phyloP scores from a whole-genome alignment of 257 asterid genomes.

The Petrea volubilis region DNA sequence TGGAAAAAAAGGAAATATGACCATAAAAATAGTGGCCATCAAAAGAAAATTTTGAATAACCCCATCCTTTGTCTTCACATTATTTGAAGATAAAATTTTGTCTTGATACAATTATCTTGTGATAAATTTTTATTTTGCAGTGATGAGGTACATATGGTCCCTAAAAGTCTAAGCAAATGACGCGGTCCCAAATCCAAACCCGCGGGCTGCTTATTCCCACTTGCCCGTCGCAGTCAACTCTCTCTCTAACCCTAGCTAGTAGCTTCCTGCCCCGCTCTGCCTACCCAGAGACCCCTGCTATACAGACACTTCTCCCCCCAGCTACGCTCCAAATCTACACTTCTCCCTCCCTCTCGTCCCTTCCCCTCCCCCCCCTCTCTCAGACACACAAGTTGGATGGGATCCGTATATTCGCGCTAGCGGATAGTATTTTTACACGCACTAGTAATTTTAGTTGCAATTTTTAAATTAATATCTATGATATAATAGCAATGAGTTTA shows the following conservation, averaged over 20 bases:
- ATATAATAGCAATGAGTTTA: no score
- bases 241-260: no score
- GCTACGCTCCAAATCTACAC: no score
- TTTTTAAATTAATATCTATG: no score
- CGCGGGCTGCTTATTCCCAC: no score
- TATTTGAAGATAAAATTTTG: neutral
- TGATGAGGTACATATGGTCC: neutral
- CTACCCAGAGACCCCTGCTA: neutral
- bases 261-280: neutral
- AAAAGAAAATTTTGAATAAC: neutral
- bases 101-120: neutral
- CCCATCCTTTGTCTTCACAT: neutral
- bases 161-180: slow-evolving; percentile 15
- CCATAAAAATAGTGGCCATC: neutral
- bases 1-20: neutral
- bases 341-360: no score
- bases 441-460: no score
- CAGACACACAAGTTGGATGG: neutral
- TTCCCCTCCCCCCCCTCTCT: neutral
- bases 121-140: neutral
- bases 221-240: slow-evolving; percentile 21
- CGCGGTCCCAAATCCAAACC: slow-evolving; percentile 15
- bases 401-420: neutral
- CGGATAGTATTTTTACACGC: neutral
- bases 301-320: no score